These are phyloP conservation scores for Aspergillus caelatus DNA, from an alignment of 2,329 filamentous ascomycete species.

Conservation along the genomic window DNA sequence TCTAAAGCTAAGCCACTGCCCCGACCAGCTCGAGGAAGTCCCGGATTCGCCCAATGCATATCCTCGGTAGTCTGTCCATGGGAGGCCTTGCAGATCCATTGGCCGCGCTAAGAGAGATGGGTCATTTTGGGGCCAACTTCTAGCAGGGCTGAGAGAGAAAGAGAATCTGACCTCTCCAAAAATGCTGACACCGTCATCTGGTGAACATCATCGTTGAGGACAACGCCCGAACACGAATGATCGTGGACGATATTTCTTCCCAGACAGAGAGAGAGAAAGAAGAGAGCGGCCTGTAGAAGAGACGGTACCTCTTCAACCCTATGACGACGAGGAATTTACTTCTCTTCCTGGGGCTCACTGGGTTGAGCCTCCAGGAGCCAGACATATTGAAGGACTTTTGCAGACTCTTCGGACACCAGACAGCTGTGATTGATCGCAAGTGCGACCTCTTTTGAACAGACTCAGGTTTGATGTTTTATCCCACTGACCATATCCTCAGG, in stretches of 20 bases:
- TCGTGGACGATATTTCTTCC: background rate
- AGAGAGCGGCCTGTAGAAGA: background rate
- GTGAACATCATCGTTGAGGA: background rate
- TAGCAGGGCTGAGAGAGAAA: background rate
- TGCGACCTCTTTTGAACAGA: background rate
- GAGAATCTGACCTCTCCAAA: background rate
- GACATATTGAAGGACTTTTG: slow-evolving; percentile 9
- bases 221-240: background rate
- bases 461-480: background rate
- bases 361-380: slow-evolving; percentile 1
- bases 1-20: background rate
- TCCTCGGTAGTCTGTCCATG: background rate
- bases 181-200: background rate
- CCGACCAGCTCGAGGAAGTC: background rate
- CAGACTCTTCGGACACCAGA: slow-evolving; percentile 8
- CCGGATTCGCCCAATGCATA: background rate
- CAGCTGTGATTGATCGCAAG: slow-evolving; percentile 11
- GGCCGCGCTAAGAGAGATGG: background rate
- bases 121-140: background rate
- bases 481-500: slow-evolving; percentile 1
- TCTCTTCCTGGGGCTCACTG: slow-evolving; percentile 3
- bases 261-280: background rate
- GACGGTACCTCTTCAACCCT: background rate
- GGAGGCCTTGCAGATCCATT: background rate
- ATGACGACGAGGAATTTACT: slow-evolving; percentile 1